Conservation (phyloP, 2,329 filamentous ascomycete genomes). For the Boeremia lycopersici region DNA sequence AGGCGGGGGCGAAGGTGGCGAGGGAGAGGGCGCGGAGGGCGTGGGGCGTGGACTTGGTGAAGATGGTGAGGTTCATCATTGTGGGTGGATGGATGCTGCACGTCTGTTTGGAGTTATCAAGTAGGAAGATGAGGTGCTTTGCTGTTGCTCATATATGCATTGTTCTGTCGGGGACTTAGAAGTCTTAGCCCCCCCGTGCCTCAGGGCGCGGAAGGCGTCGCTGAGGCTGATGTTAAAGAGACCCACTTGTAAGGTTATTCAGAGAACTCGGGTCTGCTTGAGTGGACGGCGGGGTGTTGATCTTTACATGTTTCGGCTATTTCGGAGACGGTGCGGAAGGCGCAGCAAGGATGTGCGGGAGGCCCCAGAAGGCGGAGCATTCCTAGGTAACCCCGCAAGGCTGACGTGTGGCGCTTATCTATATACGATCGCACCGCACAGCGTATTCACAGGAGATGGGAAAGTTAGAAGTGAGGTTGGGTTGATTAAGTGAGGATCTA, state of each 20-base stretch:
- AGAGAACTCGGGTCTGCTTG: not conserved
- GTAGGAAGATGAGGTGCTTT: too few species aligned
- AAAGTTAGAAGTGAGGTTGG: too few species aligned
- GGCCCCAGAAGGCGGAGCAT: slow-evolving; percentile 16
- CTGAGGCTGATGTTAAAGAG: not conserved
- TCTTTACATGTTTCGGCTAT: not conserved
- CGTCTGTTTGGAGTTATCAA: too few species aligned
- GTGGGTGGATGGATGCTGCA: not conserved
- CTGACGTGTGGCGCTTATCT: not conserved
- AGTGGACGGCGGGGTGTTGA: not conserved
- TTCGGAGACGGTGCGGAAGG: not conserved
- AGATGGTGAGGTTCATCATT: slow-evolving; percentile 32
- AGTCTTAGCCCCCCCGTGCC: not conserved
- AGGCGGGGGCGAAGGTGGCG: slow-evolving; percentile 30
- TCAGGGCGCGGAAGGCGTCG: too few species aligned
- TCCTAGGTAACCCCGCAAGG: slow-evolving; percentile 1
- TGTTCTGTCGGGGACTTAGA: too few species aligned
- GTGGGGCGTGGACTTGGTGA: slow-evolving; percentile 30
- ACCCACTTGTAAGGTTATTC: not conserved
- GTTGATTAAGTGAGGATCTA: too few species aligned
- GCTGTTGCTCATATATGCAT: too few species aligned
- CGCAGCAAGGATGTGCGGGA: slow-evolving; percentile 13
- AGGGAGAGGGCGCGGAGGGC: slow-evolving; percentile 33
- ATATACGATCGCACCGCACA: not conserved
- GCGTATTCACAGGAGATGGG: too few species aligned